Percentiles rank a stretch among this genome's conserved stretches.
Conservation (phyloP, 208 protist species). For the Crithidia sp. region DNA sequence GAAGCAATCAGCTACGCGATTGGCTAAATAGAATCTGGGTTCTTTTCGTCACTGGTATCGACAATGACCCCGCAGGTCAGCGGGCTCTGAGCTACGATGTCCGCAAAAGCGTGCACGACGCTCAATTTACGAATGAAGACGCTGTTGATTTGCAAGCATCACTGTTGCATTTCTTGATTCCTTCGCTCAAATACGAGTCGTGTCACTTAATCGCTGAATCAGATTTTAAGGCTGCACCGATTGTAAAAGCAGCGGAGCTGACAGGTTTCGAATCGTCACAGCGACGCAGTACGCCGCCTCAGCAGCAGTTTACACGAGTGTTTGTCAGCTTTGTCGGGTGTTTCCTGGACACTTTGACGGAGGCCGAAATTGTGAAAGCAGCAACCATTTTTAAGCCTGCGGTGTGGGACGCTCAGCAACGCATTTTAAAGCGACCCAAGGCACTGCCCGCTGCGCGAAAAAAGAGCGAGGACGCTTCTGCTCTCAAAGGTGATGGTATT, state of each 20-base stretch:
- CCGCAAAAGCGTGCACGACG: slow-evolving; percentile 57
- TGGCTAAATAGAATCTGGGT: slow-evolving; percentile 71
- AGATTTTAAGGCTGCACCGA: slow-evolving; percentile 32
- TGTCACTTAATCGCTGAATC: slow-evolving; percentile 50
- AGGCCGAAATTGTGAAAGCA: slow-evolving; percentile 53
- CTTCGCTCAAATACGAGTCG: slow-evolving; percentile 58
- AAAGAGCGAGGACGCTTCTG: slow-evolving; percentile 9
- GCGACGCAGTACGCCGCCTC: slow-evolving; percentile 26
- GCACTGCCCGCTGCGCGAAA: slow-evolving; percentile 21
- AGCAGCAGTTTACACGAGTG: slow-evolving; percentile 52
- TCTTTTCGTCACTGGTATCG: slow-evolving; percentile 62
- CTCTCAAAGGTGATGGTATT: slow-evolving; percentile 59
- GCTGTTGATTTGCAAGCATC: slow-evolving; percentile 57
- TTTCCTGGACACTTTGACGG: slow-evolving; percentile 76
- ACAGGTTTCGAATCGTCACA: slow-evolving; percentile 21
- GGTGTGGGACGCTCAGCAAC: slow-evolving; percentile 63
- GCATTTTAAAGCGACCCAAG: slow-evolving; percentile 49
- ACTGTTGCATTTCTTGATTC: slow-evolving; percentile 58
- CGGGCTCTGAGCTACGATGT: slow-evolving; percentile 71
- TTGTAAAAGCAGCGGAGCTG: slow-evolving; percentile 5
- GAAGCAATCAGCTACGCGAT: slow-evolving; percentile 48
- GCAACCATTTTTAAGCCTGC: slow-evolving; percentile 63
- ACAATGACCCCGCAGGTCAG: slow-evolving; percentile 52
- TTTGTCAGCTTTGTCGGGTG: slow-evolving; percentile 57
- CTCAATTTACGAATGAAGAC: slow-evolving; percentile 50